Percentiles rank a stretch among this genome's conserved stretches.
These are phyloP conservation scores for Blastomyces percursus DNA, from an alignment of 2,329 filamentous ascomycete species.

Conservation along the genomic window DNA sequence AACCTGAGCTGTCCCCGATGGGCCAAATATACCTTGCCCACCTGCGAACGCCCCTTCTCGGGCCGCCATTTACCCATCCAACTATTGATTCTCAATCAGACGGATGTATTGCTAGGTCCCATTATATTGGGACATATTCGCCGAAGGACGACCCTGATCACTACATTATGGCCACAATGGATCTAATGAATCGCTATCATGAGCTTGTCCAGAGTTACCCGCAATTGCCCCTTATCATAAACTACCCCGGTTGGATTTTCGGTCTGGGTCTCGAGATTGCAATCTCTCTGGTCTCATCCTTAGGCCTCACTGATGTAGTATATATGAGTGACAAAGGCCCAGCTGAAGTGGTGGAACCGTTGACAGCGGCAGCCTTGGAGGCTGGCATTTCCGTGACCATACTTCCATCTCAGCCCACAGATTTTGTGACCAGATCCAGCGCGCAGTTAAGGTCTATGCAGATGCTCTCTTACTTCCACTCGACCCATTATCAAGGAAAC, in stretches of 20 bases:
- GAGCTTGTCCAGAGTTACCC: conserved; percentile 31
- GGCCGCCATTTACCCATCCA: conserved; percentile 47
- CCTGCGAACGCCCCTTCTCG: conserved; percentile 41
- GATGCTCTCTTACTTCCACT: conserved; percentile 51
- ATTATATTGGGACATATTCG: conserved; percentile 43
- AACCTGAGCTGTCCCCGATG: conserved; percentile 49
- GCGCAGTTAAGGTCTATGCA: conserved; percentile 47
- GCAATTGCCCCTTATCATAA: conserved; percentile 44
- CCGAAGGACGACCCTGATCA: conserved; percentile 48
- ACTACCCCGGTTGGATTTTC: conserved; percentile 47
- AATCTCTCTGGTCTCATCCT: conserved; percentile 34
- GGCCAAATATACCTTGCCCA: conserved; percentile 49
- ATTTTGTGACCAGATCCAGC: conserved; percentile 38
- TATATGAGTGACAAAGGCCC: conserved; percentile 43
- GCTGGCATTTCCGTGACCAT: conserved; percentile 31
- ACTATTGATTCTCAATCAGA: conserved; percentile 25
- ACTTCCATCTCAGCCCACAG: conserved; percentile 37
- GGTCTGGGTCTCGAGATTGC: conserved; percentile 42
- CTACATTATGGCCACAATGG: conserved; percentile 42
- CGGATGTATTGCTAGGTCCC: conserved; percentile 37
- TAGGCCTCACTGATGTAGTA: conserved; percentile 42
- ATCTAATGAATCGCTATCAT: conserved; percentile 42
- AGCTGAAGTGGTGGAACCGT: conserved; percentile 32
- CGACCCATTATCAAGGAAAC: conserved; percentile 19
- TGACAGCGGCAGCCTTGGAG: conserved; percentile 30